Evolutionary conservation across 164 flowering plant species (phyloP), one percentile per base, ranked within the genome.

Genomic region (Liquidambar formosana): DNA sequence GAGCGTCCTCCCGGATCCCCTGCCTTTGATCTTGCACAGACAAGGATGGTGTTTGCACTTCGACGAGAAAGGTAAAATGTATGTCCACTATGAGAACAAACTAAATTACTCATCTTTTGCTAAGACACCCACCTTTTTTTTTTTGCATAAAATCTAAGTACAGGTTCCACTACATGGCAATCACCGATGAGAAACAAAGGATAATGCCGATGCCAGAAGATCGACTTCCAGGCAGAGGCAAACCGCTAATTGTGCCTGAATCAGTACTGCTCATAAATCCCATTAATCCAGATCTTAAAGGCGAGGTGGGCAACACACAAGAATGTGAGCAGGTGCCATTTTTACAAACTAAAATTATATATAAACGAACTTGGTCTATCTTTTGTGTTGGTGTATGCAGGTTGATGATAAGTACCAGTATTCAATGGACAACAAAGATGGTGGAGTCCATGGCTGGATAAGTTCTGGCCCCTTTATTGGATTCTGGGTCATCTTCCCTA

Each of bases 351-450:
- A n/a, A n/a, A n/a, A n/a, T 23, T 10, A 18, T 28, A 60, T 0
- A 10, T 10, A 18, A 28, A 21, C 26, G 44, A 28, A 26, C 19
- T 59, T 14, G 26, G n/a, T n/a, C n/a, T n/a, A 43, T 2, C 11
- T 53, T 53, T 18, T 43, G 6, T n/a, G 3, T 45, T 46, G 10
- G n/a, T 57, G 61, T 3, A 58, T 64, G 53, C 77, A 86, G 90
- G 90, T 86, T 38, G 90, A 86, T 69, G 90, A 86, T 61, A 84
- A 84, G 76, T 86, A 84, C 75, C 84, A 81, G 75, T 84, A 86
- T 45, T 83, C 90, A 0, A 73, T 76, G 81, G 90, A 83, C 72
- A 80, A 83, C 73, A 80, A 84, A 64, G 88, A 86, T 69, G 79
- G 81, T n/a, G 82, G 84, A 22, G 76, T 86, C 23, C 86, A 86